Evolutionary conservation across 768 basidiomycete species (phyloP), one percentile per base, ranked within the genome.

Genomic region (Lentinula raphanica): DNA sequence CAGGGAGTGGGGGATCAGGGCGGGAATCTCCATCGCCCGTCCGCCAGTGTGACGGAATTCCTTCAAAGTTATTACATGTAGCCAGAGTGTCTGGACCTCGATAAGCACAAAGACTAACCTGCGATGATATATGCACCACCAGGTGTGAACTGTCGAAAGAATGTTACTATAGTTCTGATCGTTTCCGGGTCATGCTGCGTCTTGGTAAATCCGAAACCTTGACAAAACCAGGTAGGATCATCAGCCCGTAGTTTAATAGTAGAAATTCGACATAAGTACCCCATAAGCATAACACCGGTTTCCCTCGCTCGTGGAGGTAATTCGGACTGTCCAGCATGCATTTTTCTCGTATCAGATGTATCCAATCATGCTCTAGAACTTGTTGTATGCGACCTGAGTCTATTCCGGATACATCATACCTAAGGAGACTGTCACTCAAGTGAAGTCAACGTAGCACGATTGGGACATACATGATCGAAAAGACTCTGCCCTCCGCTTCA

Each of bases 401-500:
- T 17, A 92, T 84, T 21, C 89, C 88, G 11, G 88, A 82, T 2
- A 93, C 84, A 68, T 93, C 90, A 66, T 93, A 92, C 90, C 90
- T 92, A 57, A 8, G 53, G n/a, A n/a, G n/a, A n/a, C n/a, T n/a
- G n/a, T n/a, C n/a, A 15, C 19, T 23, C 8, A 9, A 8, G 1
- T 5, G 7, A 49, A 40, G 12, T 54, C 58, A 50, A 6, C 15
- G 15, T 57, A 53, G 54, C 28, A 53, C 21, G 28, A 27, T 31
- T 19, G 27, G n/a, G 25, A 68, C 88, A 64, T 59, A 91, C 92
- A 93, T 94, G 62, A 92, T 88, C 12, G 91, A 86, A 69, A 85
- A 93, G 4, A 90, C 90, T 49, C 92, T 74, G 1, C 88, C 90
- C 64, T 92, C 87, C 49, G 78, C 76, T 74, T 93, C 92, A 1